phyloP scores from a whole-genome alignment of 176 grass and related monocot genomes.

The Carex scoparia region DNA sequence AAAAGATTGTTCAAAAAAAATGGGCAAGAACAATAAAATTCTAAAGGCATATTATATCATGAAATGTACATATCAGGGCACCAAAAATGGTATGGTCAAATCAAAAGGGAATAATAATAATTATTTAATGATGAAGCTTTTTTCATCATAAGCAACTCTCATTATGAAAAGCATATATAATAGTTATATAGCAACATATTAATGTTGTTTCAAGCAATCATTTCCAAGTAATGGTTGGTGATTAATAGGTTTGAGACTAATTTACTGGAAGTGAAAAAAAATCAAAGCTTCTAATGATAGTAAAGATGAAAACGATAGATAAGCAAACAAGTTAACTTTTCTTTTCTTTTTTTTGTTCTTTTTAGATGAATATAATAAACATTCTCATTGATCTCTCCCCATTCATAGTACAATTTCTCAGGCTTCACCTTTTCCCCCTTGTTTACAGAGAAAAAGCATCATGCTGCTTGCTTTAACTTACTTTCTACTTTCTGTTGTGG shows the following conservation, averaged over 20 bases:
- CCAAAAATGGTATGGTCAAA: not conserved
- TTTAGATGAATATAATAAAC: constrained; percentile 21
- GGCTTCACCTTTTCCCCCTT: constrained; percentile 26
- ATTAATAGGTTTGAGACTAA: constrained; percentile 6
- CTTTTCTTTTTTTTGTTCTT: not conserved
- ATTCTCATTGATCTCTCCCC: constrained; percentile 23
- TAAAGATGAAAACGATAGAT: not conserved
- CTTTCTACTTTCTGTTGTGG: constrained; percentile 12
- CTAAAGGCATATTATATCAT: not conserved
- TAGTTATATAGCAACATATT: not conserved
- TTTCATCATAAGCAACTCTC: not conserved
- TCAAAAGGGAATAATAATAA: constrained; percentile 8
- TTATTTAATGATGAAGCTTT: not conserved
- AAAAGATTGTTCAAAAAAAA: not conserved
- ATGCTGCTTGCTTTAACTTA: constrained; percentile 21
- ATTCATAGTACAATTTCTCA: constrained; percentile 20
- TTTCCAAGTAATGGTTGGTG: not conserved
- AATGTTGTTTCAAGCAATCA: constrained; percentile 5
- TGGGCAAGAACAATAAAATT: not conserved
- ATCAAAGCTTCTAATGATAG: not conserved
- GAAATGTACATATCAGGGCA: not conserved
- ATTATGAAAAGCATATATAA: not conserved
- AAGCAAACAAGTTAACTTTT: not conserved
- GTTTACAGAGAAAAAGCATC: constrained; percentile 26
- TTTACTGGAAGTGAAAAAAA: not conserved